phyloP scores from a whole-genome alignment of 768 basidiomycete species.

The Leccinum disarticulatum region DNA sequence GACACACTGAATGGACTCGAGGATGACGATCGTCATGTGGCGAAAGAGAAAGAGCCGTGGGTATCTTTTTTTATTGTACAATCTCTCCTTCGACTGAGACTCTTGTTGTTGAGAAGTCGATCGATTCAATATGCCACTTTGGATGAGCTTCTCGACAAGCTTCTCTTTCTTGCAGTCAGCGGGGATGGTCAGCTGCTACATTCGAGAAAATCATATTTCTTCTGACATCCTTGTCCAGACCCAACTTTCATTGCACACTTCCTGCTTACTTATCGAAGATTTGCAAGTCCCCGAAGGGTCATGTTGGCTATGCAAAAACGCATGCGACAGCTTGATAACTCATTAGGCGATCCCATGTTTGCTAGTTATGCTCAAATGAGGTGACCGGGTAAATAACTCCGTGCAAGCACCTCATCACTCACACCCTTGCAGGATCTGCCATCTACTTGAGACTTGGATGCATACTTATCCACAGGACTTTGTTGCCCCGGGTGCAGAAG shows the following conservation, averaged over 20 bases:
- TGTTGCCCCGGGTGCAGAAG: conserved; percentile 68
- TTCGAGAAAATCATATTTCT: conserved; percentile 7
- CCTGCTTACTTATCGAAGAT: conserved; percentile 80
- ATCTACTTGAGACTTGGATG: conserved; percentile 77
- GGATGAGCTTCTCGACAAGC: conserved; percentile 79
- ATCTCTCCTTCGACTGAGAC: conserved; percentile 11
- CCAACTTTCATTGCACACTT: conserved; percentile 77
- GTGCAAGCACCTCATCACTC: conserved; percentile 4
- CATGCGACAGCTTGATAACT: conserved; percentile 72
- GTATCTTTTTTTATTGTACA: conserved; percentile 23
- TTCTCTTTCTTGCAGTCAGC: conserved; percentile 79
- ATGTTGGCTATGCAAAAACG: conserved; percentile 88
- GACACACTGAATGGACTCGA: conserved; percentile 21
- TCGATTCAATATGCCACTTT: conserved; percentile 72
- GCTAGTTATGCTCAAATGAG: conserved; percentile 88
- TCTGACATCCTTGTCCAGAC: conserved; percentile 44
- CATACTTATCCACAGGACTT: conserved; percentile 77
- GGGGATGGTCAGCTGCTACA: conserved; percentile 62
- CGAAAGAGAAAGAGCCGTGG: conserved; percentile 53
- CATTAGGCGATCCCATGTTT: conserved; percentile 78
- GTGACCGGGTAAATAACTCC: conserved; percentile 36
- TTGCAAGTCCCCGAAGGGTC: conserved; percentile 74
- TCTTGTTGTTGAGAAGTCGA: conserved; percentile 37
- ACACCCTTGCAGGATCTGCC: conserved; percentile 60
- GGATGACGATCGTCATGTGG: conserved; percentile 25